Evolutionary conservation across 2,329 filamentous ascomycete species (phyloP).

Genomic region (Colletotrichum limetticola): DNA sequence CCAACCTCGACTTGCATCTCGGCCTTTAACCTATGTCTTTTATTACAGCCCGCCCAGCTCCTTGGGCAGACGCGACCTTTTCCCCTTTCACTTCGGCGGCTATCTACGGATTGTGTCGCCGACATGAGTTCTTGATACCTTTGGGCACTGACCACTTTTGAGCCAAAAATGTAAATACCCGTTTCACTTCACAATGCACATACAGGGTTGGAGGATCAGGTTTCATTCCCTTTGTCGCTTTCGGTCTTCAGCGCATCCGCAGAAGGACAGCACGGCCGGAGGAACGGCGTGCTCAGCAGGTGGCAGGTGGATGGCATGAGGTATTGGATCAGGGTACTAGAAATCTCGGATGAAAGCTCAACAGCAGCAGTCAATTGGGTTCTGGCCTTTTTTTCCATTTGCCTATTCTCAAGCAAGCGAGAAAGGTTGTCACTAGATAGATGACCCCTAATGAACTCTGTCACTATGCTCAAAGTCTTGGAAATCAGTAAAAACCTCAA

Average conservation of each 20-base stretch:
- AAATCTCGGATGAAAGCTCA: constrained; percentile 12
- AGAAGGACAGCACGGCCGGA: constrained; percentile 11
- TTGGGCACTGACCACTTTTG: constrained; percentile 23
- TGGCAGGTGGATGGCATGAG: constrained; percentile 2
- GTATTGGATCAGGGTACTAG: constrained; percentile 15
- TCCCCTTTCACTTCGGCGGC: neutral
- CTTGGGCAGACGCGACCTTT: constrained; percentile 22
- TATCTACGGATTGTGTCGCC: constrained; percentile 16
- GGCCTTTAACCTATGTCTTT: constrained; percentile 22
- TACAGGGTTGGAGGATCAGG: constrained; percentile 3
- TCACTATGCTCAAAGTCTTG: neutral
- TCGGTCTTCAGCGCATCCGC: constrained; percentile 11
- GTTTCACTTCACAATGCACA: constrained; percentile 25
- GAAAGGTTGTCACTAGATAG: constrained; percentile 29
- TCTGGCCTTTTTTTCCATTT: neutral
- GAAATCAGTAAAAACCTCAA: neutral
- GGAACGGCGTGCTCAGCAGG: constrained; percentile 9
- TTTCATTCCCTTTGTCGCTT: constrained; percentile 11
- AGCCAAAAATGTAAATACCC: constrained; percentile 32
- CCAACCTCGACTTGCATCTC: constrained; percentile 11
- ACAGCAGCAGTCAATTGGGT: neutral
- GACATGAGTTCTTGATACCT: constrained; percentile 32
- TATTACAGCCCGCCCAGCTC: constrained; percentile 29
- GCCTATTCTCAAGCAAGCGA: constrained; percentile 11
- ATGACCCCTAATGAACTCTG: constrained; percentile 20